Evolutionary conservation across 2,329 filamentous ascomycete genomes (phyloP).

Genomic region (Colletotrichum gloeosporioides): DNA sequence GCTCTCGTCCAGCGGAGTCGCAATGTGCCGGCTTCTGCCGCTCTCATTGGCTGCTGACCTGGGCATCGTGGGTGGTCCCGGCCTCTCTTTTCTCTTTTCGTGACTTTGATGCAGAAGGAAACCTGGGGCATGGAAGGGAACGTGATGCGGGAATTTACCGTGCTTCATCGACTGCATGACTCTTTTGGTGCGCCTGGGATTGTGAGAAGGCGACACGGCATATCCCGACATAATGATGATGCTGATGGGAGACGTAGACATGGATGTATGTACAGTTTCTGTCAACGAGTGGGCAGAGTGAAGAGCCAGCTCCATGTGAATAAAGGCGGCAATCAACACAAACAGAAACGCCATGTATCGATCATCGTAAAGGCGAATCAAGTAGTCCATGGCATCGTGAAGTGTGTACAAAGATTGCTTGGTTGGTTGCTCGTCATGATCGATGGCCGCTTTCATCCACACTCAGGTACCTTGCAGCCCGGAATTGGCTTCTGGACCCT

Average conservation of each 20-base stretch:
- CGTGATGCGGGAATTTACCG: neutral
- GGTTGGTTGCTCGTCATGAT: neutral
- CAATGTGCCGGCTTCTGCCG: slow-evolving; percentile 15
- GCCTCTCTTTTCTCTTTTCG: neutral
- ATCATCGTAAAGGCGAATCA: neutral
- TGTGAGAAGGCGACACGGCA: neutral
- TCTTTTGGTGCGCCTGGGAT: neutral
- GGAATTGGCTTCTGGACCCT: slow-evolving; percentile 11
- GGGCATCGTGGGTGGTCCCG: neutral
- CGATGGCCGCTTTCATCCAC: neutral
- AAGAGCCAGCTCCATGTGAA: neutral
- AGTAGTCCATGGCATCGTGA: neutral
- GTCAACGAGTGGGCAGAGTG: neutral
- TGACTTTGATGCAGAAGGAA: neutral
- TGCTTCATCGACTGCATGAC: neutral
- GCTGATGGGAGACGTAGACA: neutral
- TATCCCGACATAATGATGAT: neutral
- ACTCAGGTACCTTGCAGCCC: neutral
- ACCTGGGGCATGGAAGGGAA: neutral
- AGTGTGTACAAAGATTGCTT: neutral
- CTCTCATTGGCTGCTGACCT: slow-evolving; percentile 20
- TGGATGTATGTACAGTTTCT: neutral
- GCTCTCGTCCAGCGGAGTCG: slow-evolving; percentile 6
- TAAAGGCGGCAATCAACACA: neutral
- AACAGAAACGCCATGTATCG: neutral